Base-by-base conservation (phyloP, 2,329 filamentous ascomycete genomes). In the Aspergillus alliaceus region DNA sequence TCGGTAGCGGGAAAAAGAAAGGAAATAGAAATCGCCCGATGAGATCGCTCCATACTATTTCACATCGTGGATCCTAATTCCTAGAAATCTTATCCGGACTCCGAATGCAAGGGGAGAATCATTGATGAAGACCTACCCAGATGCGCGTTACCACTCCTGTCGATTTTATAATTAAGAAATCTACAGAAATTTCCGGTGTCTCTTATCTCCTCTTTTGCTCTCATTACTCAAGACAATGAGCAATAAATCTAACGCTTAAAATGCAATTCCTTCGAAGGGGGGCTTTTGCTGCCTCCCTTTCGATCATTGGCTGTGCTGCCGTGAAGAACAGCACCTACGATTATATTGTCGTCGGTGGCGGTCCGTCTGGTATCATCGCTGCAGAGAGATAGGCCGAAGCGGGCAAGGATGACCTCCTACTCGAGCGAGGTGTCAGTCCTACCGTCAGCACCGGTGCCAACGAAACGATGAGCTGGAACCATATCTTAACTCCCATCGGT, bases 261-360 rank as follows among this genome's bases (percentile, higher is more conserved):
- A 44, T 44, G 40, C 9, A 20, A 20, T 44, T 44, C 22, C 22
- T 44, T 24, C 40, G 40, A 9, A 9, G 8, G 20, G 35, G 35
- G 35, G 40, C 40, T 25, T 25, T 44, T 6, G 40, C 20, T 14
- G 40, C 24, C 22, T 44, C 22, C 6, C 40, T 44, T 44, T 25
- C 24, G n/a, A n/a, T n/a, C 12, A 20, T 12, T 6, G 12, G 3
- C 40, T n/a, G n/a, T n/a, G n/a, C 20, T 5, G 40, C 40, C 22
- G 15, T 44, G 35, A 39, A 63, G 51, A 64, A 61, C 35, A 20
- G 52, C 24, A 40, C 57, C 14, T 66, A 66, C 39, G 64, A 66
- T 49, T 66, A 66, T 22, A 66, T 66, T n/a, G 59, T 66, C 18
- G 62, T 66, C 5, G 64, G 64, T 22, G 64, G 64, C 51, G 64